Evolutionary conservation across 2,329 filamentous ascomycete species (phyloP).

Genomic region (Hypoxylon sp.): DNA sequence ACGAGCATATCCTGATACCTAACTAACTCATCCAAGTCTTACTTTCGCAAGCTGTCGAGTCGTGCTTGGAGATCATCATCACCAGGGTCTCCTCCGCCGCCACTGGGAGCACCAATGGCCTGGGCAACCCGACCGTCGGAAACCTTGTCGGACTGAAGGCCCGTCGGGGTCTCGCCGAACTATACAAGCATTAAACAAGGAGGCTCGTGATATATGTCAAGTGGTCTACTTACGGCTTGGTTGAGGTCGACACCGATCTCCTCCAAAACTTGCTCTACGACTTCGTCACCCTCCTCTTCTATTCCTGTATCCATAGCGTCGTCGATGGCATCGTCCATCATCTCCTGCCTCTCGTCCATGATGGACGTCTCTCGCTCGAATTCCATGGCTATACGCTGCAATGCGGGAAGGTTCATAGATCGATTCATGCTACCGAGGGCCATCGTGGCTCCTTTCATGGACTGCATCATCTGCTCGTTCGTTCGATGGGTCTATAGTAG

Average conservation of each 20-base stretch:
- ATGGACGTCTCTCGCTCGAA: conserved; percentile 99
- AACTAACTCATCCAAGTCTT: conserved; percentile 19
- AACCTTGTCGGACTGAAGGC: conserved; percentile 76
- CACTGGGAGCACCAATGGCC: conserved; percentile 73
- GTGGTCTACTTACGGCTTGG: conserved; percentile 73
- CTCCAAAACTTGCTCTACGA: conserved; percentile 94
- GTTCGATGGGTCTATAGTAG: conserved; percentile 83
- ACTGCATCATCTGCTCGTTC: conserved; percentile 99
- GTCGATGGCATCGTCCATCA: conserved; percentile 99
- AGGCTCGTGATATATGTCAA: neutral
- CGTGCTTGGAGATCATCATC: conserved; percentile 95
- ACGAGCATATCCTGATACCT: neutral
- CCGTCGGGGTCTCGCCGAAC: conserved; percentile 91
- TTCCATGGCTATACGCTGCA: conserved; percentile 98
- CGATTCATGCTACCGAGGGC: conserved; percentile 96
- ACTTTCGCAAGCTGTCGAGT: conserved; percentile 81
- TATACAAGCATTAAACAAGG: conserved; percentile 53
- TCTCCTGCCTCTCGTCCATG: conserved; percentile 98
- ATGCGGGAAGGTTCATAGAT: conserved; percentile 93
- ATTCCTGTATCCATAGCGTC: conserved; percentile 90
- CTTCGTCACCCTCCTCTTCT: conserved; percentile 95
- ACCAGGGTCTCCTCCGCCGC: conserved; percentile 65
- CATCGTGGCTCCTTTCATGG: conserved; percentile 96
- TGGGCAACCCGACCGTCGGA: conserved; percentile 84
- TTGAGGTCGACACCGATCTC: conserved; percentile 96